Base-by-base conservation (phyloP, 2,329 filamentous ascomycete species). In the Microsporum audouinii region DNA sequence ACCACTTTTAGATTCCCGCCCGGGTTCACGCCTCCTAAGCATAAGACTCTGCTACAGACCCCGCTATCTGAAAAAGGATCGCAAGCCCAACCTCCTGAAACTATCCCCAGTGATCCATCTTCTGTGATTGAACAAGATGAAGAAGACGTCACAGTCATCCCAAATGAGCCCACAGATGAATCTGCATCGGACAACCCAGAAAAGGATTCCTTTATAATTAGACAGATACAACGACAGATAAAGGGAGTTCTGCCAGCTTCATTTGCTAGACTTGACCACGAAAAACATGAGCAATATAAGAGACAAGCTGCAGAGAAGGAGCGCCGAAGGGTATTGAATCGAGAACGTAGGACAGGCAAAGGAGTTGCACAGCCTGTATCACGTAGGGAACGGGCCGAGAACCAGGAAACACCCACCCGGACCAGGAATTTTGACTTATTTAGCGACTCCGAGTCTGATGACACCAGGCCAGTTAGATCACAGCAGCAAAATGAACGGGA, bases 211-310 rank as follows among this genome's bases (percentile, higher is more conserved):
- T 59, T 65, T 47, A 67, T 69, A 57, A 66, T 78, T 8, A 68
- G 70, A 63, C 66, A 63, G 31, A 64, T 75, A 10, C 71, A 75
- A 56, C 74, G 75, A 33, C 73, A 66, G 58, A 79, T 78, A 10
- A 75, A 75, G 62, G 78, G 78, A 31, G 78, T 80, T 29, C 69
- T 80, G 29, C 78, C 78, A 17, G 78, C 78, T 4, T 80, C 78
- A 29, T 79, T 76, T 74, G 63, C 76, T 29, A 71, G 75, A 58
- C 68, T 79, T 56, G 71, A 78, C 64, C 69, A 71, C 56, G 71
- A 72, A 61, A 69, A 69, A 39, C 71, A 71, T n/a, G 39, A 63
- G n/a, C 33, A 55, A 39, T 41, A 59, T 51, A 70, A 67, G 55
- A 66, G 57, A 58, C 53, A 59, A 47, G 33, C 36, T 10, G 56